Percentiles rank a stretch among this genome's conserved stretches.
phyloP scores from a whole-genome alignment of 2,329 filamentous ascomycete genomes.

The Nigrograna mackinnonii region DNA sequence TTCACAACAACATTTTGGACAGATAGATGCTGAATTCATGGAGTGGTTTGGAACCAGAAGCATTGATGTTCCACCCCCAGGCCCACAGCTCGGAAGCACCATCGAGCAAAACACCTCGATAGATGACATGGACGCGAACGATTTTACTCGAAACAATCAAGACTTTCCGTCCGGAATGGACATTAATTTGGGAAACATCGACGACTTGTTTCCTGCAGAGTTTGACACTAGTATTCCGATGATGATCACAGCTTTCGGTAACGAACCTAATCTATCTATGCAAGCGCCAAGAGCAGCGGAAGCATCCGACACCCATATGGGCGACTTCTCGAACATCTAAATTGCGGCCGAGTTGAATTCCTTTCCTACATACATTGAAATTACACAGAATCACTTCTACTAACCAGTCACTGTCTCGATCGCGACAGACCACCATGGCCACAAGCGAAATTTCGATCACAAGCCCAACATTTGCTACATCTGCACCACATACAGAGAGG shows the following conservation, averaged over 20 bases:
- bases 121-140: not conserved
- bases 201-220: not conserved
- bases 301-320: not conserved
- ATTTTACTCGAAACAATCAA: not conserved
- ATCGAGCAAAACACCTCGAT: not conserved
- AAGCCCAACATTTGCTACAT: too few species aligned
- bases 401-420: too few species aligned
- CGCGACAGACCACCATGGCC: too few species aligned
- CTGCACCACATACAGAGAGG: not conserved
- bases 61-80: not conserved
- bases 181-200: not conserved
- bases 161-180: not conserved
- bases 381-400: too few species aligned
- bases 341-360: too few species aligned
- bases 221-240: conserved; percentile 2
- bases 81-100: not conserved
- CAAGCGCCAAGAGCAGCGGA: not conserved
- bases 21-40: conserved; percentile 3
- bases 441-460: too few species aligned
- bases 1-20: conserved; percentile 1
- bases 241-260: conserved; percentile 2
- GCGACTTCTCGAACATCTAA: not conserved
- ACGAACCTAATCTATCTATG: not conserved
- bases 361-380: too few species aligned
- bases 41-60: conserved; percentile 1